Percentiles rank a stretch among this genome's conserved stretches.
These are phyloP conservation scores for Aspergillus cristatus DNA, from an alignment of 495 filamentous ascomycete species.

Conservation along the genomic window DNA sequence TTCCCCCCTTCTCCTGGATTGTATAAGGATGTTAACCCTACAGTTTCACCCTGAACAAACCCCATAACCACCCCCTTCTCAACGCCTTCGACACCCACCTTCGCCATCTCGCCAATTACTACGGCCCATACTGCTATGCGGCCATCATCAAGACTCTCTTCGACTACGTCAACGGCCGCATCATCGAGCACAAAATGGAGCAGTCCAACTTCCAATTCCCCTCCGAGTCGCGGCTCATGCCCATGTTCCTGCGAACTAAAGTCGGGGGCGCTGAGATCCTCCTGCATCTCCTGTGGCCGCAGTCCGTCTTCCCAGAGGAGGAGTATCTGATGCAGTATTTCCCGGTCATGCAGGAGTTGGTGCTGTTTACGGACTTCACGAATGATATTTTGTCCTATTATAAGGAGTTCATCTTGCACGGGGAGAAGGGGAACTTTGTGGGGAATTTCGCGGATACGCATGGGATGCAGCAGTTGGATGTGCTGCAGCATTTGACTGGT, in stretches of 20 bases:
- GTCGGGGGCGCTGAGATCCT: slow-evolving; percentile 1
- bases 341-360: neutral
- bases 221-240: neutral
- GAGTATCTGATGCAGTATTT: slow-evolving; percentile 1
- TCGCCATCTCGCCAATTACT: neutral
- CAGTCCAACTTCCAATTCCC: neutral
- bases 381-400: slow-evolving; percentile 4
- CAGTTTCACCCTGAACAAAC: slow-evolving; percentile 3
- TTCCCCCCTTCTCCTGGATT: neutral
- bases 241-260: slow-evolving; percentile 3
- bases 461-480: neutral
- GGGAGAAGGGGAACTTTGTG: slow-evolving; percentile 3
- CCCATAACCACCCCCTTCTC: slow-evolving; percentile 1
- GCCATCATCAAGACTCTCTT: slow-evolving; percentile 1
- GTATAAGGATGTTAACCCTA: neutral
- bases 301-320: slow-evolving; percentile 1
- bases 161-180: slow-evolving; percentile 2
- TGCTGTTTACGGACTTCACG: slow-evolving; percentile 1
- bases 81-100: slow-evolving; percentile 1
- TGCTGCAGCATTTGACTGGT: neutral
- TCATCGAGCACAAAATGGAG: slow-evolving; percentile 3
- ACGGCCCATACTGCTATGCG: slow-evolving; percentile 2
- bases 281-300: neutral
- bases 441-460: neutral
- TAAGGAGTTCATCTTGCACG: slow-evolving; percentile 1